These are phyloP conservation scores for Prunus kanzakura DNA, from an alignment of 306 rosid genomes.

Conservation along the genomic window DNA sequence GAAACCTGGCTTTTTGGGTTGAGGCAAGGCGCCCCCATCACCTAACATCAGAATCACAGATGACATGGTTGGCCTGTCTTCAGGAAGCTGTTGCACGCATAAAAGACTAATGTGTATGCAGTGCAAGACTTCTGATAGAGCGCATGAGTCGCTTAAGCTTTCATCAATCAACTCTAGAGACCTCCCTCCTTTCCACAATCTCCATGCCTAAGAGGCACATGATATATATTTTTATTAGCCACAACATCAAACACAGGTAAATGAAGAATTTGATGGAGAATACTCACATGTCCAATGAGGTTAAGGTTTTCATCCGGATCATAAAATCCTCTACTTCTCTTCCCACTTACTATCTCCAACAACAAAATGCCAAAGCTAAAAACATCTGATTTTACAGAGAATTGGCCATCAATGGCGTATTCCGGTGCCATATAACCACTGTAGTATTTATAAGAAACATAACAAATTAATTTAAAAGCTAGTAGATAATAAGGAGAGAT, in stretches of 20 bases:
- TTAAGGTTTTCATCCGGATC: slow-evolving; percentile 7
- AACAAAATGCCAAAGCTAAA: slow-evolving; percentile 37
- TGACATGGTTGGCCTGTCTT: slow-evolving; percentile 59
- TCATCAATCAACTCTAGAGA: slow-evolving; percentile 21
- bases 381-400: slow-evolving; percentile 45
- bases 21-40: slow-evolving; percentile 32
- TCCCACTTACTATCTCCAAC: slow-evolving; percentile 31
- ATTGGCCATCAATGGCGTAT: slow-evolving; percentile 44
- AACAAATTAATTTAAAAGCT: not conserved
- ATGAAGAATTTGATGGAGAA: not conserved
- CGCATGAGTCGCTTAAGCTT: slow-evolving; percentile 6
- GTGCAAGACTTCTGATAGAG: slow-evolving; percentile 23
- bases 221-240: not conserved
- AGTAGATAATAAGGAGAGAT: not conserved
- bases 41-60: slow-evolving; percentile 48
- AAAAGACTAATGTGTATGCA: slow-evolving; percentile 54
- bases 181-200: slow-evolving; percentile 32
- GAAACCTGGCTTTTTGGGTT: slow-evolving; percentile 46
- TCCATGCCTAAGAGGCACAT: slow-evolving; percentile 33
- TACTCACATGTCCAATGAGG: slow-evolving; percentile 35
- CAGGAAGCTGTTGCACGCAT: slow-evolving; percentile 51
- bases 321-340: slow-evolving; percentile 25
- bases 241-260: not conserved
- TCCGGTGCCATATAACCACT: slow-evolving; percentile 71
- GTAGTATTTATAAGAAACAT: not conserved